Base-by-base conservation (phyloP, 2,329 filamentous ascomycete genomes). In the Cercospora janseana region DNA sequence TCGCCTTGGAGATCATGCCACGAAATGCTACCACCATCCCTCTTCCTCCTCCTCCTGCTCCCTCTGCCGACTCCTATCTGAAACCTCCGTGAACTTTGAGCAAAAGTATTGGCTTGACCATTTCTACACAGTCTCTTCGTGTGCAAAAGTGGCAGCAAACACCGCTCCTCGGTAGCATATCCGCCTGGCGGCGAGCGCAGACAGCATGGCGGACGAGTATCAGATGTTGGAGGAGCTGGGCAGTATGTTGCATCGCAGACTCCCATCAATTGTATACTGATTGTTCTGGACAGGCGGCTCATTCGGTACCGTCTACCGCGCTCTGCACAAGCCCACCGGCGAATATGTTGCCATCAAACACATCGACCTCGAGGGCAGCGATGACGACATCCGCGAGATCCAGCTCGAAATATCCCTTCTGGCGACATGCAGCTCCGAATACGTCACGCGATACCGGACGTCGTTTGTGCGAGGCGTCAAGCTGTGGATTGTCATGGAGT, bases 401-500 rank as follows among this genome's bases (percentile, higher is more conserved):
- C 92, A 98, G 64, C 90, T 95, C 66, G 93, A 98, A 69, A 97
- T 98, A 60, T 87, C 89, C 2, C 87, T 98, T 26, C 78, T 98
- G 54, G 93, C 91, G 71, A 96, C 93, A 46, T 98, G 93, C 75
- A 87, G 87, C 60, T 96, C 91, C 68, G 86, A 87, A 40, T 94
- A 87, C 70, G 90, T 98, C 60, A 97, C 93, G 12, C 88, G 95
- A 68, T 98, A 98, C 78, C 94, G 91, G 69, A 87, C 88, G 16
- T 96, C 91, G 66, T 98, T 97, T 69, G 80, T 97, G n/a, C 83
- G 88, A 61, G 93, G 93, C 20, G 87, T 91, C 68, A 98, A 97
- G 73, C 75, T 98, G 76, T 98, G 93, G 93, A 98, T 98, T 66
- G 89, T 97, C 51, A 98, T 98, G 93, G 93, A 98, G 71, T 98